Conservation (phyloP, 2,329 filamentous ascomycete genomes). For the Apiospora malaysiana region DNA sequence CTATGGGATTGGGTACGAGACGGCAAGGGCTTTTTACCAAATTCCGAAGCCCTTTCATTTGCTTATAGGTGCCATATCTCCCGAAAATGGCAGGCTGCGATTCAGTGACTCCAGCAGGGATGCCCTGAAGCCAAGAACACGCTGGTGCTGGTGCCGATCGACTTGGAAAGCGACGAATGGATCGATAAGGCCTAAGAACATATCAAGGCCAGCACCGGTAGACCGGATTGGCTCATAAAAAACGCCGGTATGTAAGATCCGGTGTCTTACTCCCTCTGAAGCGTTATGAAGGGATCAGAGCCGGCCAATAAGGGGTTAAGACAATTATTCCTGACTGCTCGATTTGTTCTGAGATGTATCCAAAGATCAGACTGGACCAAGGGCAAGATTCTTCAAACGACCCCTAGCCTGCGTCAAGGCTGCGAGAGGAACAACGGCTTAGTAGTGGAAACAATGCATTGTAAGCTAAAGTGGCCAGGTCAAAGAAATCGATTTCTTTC, state of each 20-base stretch:
- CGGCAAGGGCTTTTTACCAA: background rate
- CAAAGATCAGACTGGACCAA: too few relatives aligned
- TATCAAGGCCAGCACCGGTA: constrained; percentile 48
- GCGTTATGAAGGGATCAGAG: too few relatives aligned
- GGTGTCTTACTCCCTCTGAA: too few relatives aligned
- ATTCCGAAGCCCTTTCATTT: background rate
- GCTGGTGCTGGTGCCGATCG: constrained; percentile 49
- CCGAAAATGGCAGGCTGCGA: background rate
- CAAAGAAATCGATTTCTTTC: too few relatives aligned
- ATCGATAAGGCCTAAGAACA: constrained; percentile 43
- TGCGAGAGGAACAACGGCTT: too few relatives aligned
- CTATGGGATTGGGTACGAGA: background rate
- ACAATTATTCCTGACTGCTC: too few relatives aligned
- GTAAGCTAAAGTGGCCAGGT: too few relatives aligned
- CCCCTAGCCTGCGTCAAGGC: too few relatives aligned
- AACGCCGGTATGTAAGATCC: constrained; percentile 54
- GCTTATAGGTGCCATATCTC: background rate
- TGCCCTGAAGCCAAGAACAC: constrained; percentile 60
- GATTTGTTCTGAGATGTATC: too few relatives aligned
- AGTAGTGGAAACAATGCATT: too few relatives aligned
- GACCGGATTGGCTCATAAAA: constrained; percentile 60
- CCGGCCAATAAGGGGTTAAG: too few relatives aligned
- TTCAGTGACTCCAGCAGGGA: background rate
- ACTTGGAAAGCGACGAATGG: constrained; percentile 59
- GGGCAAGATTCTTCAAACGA: too few relatives aligned